These are phyloP conservation scores for Lumnitzera racemosa DNA, from an alignment of 345 rosid genomes.

Conservation along the genomic window DNA sequence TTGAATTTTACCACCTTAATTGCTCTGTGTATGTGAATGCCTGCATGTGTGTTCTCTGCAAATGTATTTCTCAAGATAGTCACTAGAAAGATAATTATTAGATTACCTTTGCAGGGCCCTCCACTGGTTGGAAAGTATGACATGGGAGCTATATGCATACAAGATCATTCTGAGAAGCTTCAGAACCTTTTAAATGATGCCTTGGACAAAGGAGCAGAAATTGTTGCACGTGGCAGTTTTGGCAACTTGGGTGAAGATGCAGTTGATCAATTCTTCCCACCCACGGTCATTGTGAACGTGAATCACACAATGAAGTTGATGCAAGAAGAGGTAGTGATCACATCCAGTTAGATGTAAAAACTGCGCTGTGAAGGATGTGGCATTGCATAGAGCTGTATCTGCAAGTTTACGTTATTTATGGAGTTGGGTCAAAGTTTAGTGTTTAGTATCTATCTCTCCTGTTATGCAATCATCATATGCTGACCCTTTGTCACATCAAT, in stretches of 20 bases:
- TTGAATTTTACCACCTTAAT: no score
- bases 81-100: not conserved
- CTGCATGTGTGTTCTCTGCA: no score
- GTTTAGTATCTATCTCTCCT: not conserved
- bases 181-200: conserved; percentile 87
- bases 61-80: no score
- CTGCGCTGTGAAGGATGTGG: no score
- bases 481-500: conserved; percentile 1
- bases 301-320: conserved; percentile 85
- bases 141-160: conserved; percentile 98
- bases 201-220: conserved; percentile 82
- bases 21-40: no score
- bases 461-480: not conserved
- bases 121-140: conserved; percentile 86
- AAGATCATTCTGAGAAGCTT: conserved; percentile 84
- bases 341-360: not conserved
- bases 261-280: conserved; percentile 93
- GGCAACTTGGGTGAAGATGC: conserved; percentile 90
- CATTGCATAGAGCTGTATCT: not conserved
- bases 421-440: no score
- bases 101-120: conserved; percentile 62
- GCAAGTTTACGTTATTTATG: not conserved
- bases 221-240: conserved; percentile 85
- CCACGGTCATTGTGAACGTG: conserved; percentile 75
- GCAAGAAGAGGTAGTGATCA: conserved; percentile 83